Base-by-base conservation (phyloP, 345 rosid genomes). In the Leavenworthia alabamica region DNA sequence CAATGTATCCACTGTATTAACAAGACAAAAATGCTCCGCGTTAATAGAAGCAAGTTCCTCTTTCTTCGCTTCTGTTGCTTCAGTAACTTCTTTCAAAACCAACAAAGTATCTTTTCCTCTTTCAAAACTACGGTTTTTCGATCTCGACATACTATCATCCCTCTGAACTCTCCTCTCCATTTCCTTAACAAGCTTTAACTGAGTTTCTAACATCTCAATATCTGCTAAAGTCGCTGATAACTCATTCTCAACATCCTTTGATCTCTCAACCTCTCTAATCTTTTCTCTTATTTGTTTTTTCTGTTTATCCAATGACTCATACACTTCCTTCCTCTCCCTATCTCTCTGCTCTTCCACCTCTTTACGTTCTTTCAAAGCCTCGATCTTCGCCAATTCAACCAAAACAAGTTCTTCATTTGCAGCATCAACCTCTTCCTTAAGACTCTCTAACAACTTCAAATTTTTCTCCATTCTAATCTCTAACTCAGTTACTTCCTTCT, bases 351-450 rank as follows among this genome's bases (percentile, higher is more conserved):
- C 82, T 56, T 81, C 76, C 0, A 89, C 79, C 51, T 77, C 88
- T 55, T 57, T 74, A 29, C 24, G 59, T 44, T 93, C 97, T 51
- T 81, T 85, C 78, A 78, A 60, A 36, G 99, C 97, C 75, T 93
- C 96, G 0, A 93, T 85, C 58, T 73, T 65, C 0, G 97, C 97
- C 52, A 93, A 48, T 75, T 93, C 97, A 62, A 77, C 86, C 8
- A 85, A 63, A 71, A 93, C 83, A 63, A 77, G 86, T 54, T 93
- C 97, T 66, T 89, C 99, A 8, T 83, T 82, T 6, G 73, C 84
- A 59, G 66, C 84, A 48, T 83, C 96, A 1, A 83, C 85, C 69
- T 89, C 80, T 73, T 73, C 74, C 82, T 73, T 81, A 11, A 89
- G 80, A 4, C 52, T 78, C 40, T 81, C 84, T 0, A 49, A 64